phyloP scores from a whole-genome alignment of 2,329 filamentous ascomycete genomes.

The Teratosphaeria pseudoeucalypti region DNA sequence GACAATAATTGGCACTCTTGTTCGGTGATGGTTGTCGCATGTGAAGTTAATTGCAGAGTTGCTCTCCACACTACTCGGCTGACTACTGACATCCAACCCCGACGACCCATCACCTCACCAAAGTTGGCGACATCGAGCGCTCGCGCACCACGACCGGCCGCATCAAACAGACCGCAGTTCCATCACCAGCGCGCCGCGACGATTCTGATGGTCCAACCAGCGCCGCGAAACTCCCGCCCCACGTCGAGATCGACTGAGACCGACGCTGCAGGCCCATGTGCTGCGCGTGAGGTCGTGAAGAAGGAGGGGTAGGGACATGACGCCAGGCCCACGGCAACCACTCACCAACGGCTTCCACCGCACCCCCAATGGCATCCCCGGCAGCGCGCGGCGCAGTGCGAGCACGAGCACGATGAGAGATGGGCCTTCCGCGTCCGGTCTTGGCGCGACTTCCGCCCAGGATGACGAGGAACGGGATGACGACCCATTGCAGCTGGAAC shows the following conservation, averaged over 20 bases:
- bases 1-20: neutral
- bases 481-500: slow-evolving; percentile 44
- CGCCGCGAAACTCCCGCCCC: slow-evolving; percentile 4
- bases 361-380: slow-evolving; percentile 28
- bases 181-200: slow-evolving; percentile 11
- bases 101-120: slow-evolving; percentile 3
- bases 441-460: slow-evolving; percentile 20
- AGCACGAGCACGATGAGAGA: slow-evolving; percentile 34
- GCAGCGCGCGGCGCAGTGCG: slow-evolving; percentile 30
- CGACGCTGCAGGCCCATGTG: slow-evolving; percentile 9
- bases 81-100: neutral
- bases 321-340: slow-evolving; percentile 31
- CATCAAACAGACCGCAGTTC: slow-evolving; percentile 6
- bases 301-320: slow-evolving; percentile 15
- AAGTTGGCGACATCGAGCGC: neutral
- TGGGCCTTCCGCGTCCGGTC: slow-evolving; percentile 25
- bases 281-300: slow-evolving; percentile 5
- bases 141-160: slow-evolving; percentile 1
- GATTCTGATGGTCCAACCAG: slow-evolving; percentile 14
- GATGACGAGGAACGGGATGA: slow-evolving; percentile 35
- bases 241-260: slow-evolving; percentile 8
- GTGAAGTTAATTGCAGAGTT: neutral
- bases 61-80: neutral
- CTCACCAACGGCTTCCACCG: slow-evolving; percentile 19
- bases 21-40: neutral